phyloP scores from a whole-genome alignment of 2,329 filamentous ascomycete genomes.

The Ophiostoma ulmi region DNA sequence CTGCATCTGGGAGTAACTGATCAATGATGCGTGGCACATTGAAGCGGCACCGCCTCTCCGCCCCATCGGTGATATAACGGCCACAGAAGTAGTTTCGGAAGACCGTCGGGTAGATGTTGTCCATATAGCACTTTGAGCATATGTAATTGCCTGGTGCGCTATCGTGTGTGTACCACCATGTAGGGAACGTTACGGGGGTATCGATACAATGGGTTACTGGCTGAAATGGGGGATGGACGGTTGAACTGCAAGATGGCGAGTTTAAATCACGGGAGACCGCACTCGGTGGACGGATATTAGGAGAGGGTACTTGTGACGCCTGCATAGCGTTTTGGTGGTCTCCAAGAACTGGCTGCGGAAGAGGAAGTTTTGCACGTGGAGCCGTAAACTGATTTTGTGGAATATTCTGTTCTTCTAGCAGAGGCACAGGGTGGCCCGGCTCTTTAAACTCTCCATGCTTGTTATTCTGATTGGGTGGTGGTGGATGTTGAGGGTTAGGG shows the following conservation, averaged over 20 bases:
- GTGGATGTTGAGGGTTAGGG: not conserved
- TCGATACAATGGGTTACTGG: constrained; percentile 31
- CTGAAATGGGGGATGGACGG: not conserved
- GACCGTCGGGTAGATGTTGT: constrained; percentile 34
- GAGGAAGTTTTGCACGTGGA: not conserved
- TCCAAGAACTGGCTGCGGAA: not conserved
- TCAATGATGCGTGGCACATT: constrained; percentile 35
- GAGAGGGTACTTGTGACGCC: not conserved
- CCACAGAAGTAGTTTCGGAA: constrained; percentile 33
- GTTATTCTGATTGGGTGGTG: not conserved
- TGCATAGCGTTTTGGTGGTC: not conserved
- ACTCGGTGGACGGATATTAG: not conserved
- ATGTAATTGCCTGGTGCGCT: constrained; percentile 35
- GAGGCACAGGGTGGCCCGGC: not conserved
- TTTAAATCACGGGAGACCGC: too few relatives aligned
- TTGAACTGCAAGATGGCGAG: not conserved
- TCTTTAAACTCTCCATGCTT: not conserved
- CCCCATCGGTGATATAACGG: constrained; percentile 16
- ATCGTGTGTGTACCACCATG: constrained; percentile 39
- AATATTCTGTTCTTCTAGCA: not conserved
- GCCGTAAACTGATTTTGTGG: not conserved
- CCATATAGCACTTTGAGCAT: constrained; percentile 41
- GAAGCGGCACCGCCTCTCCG: constrained; percentile 33
- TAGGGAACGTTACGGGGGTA: constrained; percentile 30
- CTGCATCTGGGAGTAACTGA: constrained; percentile 34